These are phyloP conservation scores for Roridomyces roridus DNA, from an alignment of 768 basidiomycete species.

Conservation along the genomic window DNA sequence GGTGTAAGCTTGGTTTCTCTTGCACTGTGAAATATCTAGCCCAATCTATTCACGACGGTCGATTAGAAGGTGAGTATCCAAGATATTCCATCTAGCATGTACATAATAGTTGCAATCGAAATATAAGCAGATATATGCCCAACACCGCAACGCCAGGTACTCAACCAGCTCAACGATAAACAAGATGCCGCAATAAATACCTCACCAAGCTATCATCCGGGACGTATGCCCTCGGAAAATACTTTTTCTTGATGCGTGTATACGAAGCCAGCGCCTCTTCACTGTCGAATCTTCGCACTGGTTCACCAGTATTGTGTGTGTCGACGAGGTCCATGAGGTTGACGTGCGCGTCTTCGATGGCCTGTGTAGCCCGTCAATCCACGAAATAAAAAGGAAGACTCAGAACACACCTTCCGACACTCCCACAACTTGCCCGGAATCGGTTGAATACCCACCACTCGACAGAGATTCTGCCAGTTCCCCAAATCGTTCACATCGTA, in stretches of 20 bases:
- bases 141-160: no score
- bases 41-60: no score
- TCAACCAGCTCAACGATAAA: no score
- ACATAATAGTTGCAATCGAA: no score
- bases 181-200: no score
- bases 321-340: slow-evolving; percentile 48
- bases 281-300: slow-evolving; percentile 27
- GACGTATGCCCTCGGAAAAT: slow-evolving; percentile 37
- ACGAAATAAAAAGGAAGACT: background rate
- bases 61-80: no score
- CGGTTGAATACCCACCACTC: background rate
- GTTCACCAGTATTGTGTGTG: slow-evolving; percentile 5
- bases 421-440: slow-evolving; percentile 28
- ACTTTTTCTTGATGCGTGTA: slow-evolving; percentile 28
- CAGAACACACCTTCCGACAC: slow-evolving; percentile 34
- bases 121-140: no score
- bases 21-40: no score
- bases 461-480: slow-evolving; percentile 19
- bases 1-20: no score
- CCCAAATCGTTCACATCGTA: slow-evolving; percentile 7
- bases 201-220: no score
- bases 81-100: no score
- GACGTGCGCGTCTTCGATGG: slow-evolving; percentile 37
- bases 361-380: slow-evolving; percentile 25
- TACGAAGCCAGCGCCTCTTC: slow-evolving; percentile 39